Conservation (phyloP, 352 stramenopile genomes). For the Globisporangium sylvaticum region DNA sequence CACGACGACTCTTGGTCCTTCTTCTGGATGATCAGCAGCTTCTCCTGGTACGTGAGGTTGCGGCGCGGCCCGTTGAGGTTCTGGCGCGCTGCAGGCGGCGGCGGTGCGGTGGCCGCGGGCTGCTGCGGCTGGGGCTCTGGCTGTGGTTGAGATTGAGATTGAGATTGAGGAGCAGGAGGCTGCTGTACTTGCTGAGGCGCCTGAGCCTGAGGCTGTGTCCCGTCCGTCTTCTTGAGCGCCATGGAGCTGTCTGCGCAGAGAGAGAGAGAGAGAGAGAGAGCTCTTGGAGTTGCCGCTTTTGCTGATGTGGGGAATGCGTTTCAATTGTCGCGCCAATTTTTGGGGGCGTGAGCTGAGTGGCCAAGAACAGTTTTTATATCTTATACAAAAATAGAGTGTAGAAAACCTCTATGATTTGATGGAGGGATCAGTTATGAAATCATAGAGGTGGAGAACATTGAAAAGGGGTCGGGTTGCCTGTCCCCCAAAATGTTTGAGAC, state of each 20-base stretch:
- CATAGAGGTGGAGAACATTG: neutral
- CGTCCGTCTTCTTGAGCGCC: constrained; percentile 2
- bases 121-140: neutral
- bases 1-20: constrained; percentile 47
- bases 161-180: neutral
- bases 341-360: neutral
- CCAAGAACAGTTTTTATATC: constrained; percentile 8
- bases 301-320: constrained; percentile 1
- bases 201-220: neutral
- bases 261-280: no score
- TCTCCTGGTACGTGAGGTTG: constrained; percentile 66
- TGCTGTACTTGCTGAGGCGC: neutral
- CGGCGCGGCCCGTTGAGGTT: constrained; percentile 17
- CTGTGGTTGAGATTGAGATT: neutral
- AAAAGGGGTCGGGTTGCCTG: constrained; percentile 5
- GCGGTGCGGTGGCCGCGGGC: neutral
- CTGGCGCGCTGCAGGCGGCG: neutral
- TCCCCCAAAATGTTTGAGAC: no score
- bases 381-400: constrained; percentile 13
- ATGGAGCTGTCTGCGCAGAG: neutral
- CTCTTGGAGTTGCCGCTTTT: neutral
- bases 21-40: constrained; percentile 51
- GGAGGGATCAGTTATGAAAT: constrained; percentile 2
- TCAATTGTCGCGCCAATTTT: constrained; percentile 5
- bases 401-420: constrained; percentile 8